phyloP scores from a whole-genome alignment of 306 rosid genomes.

The Quercus ilex region DNA sequence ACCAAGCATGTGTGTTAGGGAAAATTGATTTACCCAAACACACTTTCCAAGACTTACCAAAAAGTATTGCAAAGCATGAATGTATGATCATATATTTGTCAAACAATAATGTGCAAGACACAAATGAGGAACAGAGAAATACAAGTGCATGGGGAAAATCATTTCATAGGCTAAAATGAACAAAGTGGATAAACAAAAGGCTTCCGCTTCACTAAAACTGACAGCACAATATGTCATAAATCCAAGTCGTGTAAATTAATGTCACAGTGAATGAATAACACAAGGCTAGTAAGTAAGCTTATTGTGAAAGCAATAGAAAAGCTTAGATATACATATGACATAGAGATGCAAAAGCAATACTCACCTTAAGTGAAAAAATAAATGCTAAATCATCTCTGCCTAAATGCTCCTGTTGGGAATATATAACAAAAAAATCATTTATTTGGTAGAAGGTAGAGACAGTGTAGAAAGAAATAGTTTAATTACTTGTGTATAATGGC shows the following conservation, averaged over 20 bases:
- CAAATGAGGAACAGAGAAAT: neutral
- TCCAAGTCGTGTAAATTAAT: neutral
- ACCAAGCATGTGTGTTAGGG: no score
- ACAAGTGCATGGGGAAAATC: neutral
- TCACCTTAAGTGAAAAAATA: conserved; percentile 87
- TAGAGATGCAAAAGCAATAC: conserved; percentile 1
- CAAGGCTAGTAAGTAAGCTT: neutral
- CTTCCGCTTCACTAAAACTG: neutral
- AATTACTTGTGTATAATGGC: neutral
- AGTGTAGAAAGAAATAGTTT: conserved; percentile 11
- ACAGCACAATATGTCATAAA: neutral
- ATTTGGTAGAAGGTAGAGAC: conserved; percentile 17
- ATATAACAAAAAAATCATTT: conserved; percentile 5
- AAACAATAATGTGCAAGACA: neutral
- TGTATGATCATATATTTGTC: neutral
- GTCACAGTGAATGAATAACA: neutral
- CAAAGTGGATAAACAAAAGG: neutral
- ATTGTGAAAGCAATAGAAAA: neutral
- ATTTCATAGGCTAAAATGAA: neutral
- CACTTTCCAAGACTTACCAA: neutral
- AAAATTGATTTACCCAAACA: no score
- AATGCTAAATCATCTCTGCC: conserved; percentile 86
- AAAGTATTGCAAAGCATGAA: neutral
- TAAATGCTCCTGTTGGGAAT: conserved; percentile 74
- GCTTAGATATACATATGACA: neutral